Base-by-base conservation (phyloP, 192 early-diverging fungal genomes). In the Spizellomyces sp. region DNA sequence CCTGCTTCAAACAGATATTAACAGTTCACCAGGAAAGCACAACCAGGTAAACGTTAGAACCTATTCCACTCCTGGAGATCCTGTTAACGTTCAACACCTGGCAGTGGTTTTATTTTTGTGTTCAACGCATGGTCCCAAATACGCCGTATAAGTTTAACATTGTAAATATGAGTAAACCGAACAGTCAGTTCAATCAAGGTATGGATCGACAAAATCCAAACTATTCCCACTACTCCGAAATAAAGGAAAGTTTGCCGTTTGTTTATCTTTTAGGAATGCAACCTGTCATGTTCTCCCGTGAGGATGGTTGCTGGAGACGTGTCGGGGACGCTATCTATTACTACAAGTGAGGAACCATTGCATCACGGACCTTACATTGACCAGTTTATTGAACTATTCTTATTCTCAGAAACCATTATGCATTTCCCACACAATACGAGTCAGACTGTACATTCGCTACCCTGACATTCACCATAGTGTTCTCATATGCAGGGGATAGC, bases 71-170 rank as follows among this genome's bases (percentile, higher is more conserved):
- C 9, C 6, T 27, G 21, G 6, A 41, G 3, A 61, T 6, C 36
- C 59, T 42, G 5, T 8, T 61, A 42, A 61, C 5, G 42, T 36
- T 15, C 17, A 44, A 9, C 44, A 15, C 27, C 27, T 22, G 6
- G 70, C 27, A 86, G 84, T 86, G 84, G 84, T 86, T 86, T 66
- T 84, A 76, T 64, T 86, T 86, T 66, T 82, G 82, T 5, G 70
- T 83, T 2, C 43, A 59, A 58, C 48, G 72, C 58, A 76, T 79
- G 77, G 45, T 48, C 10, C 48, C 77, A 7, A 70, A 68, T 41
- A 45, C 56, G 14, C 5, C 73, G 21, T 86, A 86, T 67, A 80
- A 76, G 57, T 82, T 86, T 72, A 86, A 80, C 62, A 84, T 86
- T 43, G 62, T 86, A 63, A 86, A 86, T 56, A 73, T 86, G 77